Conservation (phyloP, 768 basidiomycete species). For the Suillus lakei region DNA sequence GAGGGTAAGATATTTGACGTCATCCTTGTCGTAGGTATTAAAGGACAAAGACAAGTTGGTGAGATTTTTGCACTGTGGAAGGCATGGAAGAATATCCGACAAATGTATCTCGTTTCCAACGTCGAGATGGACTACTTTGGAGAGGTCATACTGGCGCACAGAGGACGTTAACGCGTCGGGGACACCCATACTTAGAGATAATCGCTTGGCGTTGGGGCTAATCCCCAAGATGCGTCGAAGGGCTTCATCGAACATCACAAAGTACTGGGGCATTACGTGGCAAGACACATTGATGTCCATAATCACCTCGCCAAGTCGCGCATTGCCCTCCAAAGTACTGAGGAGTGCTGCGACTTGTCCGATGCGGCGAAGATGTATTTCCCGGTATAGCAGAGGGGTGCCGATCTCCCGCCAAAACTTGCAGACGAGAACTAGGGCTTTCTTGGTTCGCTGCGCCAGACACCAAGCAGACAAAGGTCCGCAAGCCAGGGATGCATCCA, state of each 20-base stretch:
- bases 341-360: constrained; percentile 27
- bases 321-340: constrained; percentile 19
- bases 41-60: neutral
- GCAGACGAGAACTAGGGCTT: constrained; percentile 28
- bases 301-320: constrained; percentile 15
- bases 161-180: neutral
- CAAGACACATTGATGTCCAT: constrained; percentile 19
- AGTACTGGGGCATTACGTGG: constrained; percentile 7
- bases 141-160: neutral
- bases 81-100: neutral
- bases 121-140: constrained; percentile 4
- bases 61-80: constrained; percentile 6
- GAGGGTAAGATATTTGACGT: neutral
- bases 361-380: constrained; percentile 28
- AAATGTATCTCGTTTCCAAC: neutral
- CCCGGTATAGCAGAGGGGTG: constrained; percentile 30
- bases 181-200: constrained; percentile 5
- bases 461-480: constrained; percentile 30
- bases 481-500: constrained; percentile 18
- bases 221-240: constrained; percentile 3
- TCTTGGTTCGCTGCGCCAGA: constrained; percentile 24
- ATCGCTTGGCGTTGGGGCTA: neutral
- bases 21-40: neutral
- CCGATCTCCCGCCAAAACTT: constrained; percentile 29
- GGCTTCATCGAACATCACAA: neutral